Evolutionary conservation across 177 flowering plant genomes (phyloP), one percentile per base, ranked within the genome.

Genomic region (Vitis hybrid): DNA sequence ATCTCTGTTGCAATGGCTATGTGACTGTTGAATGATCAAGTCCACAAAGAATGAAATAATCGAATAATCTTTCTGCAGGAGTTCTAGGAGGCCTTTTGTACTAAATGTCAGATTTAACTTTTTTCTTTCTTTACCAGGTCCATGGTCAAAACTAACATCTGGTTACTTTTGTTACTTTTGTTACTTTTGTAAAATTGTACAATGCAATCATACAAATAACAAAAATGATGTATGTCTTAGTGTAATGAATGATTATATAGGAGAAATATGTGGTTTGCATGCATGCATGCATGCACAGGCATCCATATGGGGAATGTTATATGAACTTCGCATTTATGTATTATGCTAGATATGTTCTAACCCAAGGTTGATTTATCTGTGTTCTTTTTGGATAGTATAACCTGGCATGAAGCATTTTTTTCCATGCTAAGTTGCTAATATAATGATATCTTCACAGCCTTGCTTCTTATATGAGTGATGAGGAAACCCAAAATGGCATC

Each of bases 391-490:
- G 57, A 12, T 14, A 21, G 15, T 30, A 30, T 4, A 30, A 30
- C 32, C 32, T 30, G 45, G 14, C 57, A 45, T 18, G 55, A 68
- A 39, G 12, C 60, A n/a, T 19, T 23, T 56, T 30, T 10, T 11
- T 52, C 32, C 30, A 14, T 21, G 52, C 34, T 59, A 34, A 6
- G 15, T 65, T 51, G 54, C 34, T 73, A 57, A 75, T 52, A 21
- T 71, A 32, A 17, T 78, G 74, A 62, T 76, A 11, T 71, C 30
- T 77, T 30, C 78, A 66, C 92, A 93, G 99, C 86, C 99, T 95
- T 74, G 99, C 99, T 54, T 90, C 97, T 11, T 93, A 93, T 73
- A 93, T 95, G 81, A 90, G 84, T 5, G 97, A 95, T 71, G 98
- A 93, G 63, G 91, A 95, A 80, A 81, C 88, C 60, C 82, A 86